Evolutionary conservation across 306 rosid species (phyloP), one percentile per base, ranked within the genome.

Genomic region (Quercus alba): DNA sequence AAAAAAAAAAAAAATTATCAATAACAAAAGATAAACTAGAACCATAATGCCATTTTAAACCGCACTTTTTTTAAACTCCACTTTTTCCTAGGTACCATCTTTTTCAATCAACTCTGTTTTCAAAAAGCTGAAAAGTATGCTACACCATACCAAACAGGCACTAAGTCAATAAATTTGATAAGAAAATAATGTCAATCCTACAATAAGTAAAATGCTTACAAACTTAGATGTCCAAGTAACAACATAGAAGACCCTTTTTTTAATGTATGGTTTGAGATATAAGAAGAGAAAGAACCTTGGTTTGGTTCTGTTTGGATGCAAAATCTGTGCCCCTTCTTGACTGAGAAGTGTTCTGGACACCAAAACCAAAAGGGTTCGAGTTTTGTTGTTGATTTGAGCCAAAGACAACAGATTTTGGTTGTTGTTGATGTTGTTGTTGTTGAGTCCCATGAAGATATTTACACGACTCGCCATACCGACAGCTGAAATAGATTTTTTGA

Each of bases 311-410:
- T 79, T 86, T 83, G 76, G 70, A 81, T 17, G 81, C 89, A 73
- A 78, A 84, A 70, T 76, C 88, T 70, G 86, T 11, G 3, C 28
- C 57, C 51, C 26, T 80, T 35, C 79, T 85, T 70, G 79, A 75
- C 9, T 87, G 89, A 68, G 89, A 70, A 72, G 62, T 84, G 81
- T 80, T 87, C 31, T 89, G 97, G 75, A 69, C 62, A 23, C 98
- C 97, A 77, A 94, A 94, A 52, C 97, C 97, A 85, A 85, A 94
- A 77, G 97, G 94, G 79, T 91, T 94, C 58, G 83, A 41, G 84
- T 84, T 92, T 55, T 84, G 84, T 33, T 86, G 92, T 26, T 80
- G 91, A 17, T 72, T 73, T 9, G 83, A 77, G 2, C 81, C 81
- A 52, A 41, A 66, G 76, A 9, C 67, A 68, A 82, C 88, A 38